These are phyloP conservation scores for Chrysoporthe puriensis DNA, from an alignment of 2,329 filamentous ascomycete genomes.

Conservation along the genomic window DNA sequence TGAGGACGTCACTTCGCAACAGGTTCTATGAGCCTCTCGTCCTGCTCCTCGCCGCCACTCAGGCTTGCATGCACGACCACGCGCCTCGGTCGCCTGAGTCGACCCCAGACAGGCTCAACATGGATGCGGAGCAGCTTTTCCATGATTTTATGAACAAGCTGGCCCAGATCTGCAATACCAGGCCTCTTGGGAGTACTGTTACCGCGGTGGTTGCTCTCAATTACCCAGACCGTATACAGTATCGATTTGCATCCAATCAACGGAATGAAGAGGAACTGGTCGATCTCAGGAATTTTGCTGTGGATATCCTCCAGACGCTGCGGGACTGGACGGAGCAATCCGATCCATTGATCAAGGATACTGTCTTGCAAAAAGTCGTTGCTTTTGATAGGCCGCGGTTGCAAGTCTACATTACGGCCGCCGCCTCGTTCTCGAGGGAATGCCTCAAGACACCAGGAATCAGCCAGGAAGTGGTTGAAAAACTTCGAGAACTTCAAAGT, in stretches of 20 bases:
- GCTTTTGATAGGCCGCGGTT: too few species aligned
- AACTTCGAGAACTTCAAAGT: constrained; percentile 21
- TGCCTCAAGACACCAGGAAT: too few species aligned
- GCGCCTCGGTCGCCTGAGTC: neutral
- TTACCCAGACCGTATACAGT: constrained; percentile 32
- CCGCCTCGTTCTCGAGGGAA: too few species aligned
- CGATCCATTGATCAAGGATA: too few species aligned
- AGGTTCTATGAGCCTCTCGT: constrained; percentile 22
- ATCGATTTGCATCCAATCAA: constrained; percentile 37
- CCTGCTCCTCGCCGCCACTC: constrained; percentile 8
- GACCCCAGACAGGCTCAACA: too few species aligned
- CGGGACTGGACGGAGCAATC: too few species aligned
- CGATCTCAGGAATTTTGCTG: too few species aligned
- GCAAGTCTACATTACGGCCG: too few species aligned
- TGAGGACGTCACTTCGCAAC: constrained; percentile 4
- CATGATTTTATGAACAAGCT: constrained; percentile 36
- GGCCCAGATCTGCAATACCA: constrained; percentile 35
- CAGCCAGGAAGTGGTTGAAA: neutral
- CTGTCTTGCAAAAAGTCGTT: too few species aligned
- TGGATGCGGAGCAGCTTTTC: constrained; percentile 30
- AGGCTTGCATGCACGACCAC: constrained; percentile 1
- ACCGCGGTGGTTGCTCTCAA: constrained; percentile 34
- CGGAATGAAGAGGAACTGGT: constrained; percentile 23
- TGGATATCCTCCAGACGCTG: too few species aligned
- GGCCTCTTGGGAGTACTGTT: constrained; percentile 31